Conservation (phyloP, 2,329 filamentous ascomycete species). For the Pseudogymnoascus sp. region DNA sequence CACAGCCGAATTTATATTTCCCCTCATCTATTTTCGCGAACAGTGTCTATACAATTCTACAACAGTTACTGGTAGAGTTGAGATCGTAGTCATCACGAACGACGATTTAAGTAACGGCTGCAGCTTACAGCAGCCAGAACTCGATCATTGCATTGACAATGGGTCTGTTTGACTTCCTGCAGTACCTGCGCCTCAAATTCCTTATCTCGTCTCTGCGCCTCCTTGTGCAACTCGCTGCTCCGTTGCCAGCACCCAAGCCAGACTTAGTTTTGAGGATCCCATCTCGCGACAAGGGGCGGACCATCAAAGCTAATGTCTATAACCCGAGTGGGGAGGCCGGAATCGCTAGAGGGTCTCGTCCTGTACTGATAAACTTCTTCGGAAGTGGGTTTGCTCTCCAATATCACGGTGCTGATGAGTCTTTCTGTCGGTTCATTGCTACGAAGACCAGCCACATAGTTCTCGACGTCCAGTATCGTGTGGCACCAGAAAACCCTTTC, state of each 20-base stretch:
- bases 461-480: too few species aligned
- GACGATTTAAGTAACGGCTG: not conserved
- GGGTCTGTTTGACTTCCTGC: constrained; percentile 12
- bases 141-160: not conserved
- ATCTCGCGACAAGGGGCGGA: constrained; percentile 13
- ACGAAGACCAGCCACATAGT: too few species aligned
- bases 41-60: not conserved
- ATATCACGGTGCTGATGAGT: constrained; percentile 34
- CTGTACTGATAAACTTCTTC: constrained; percentile 31
- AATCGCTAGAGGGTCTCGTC: constrained; percentile 13
- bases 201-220: constrained; percentile 14
- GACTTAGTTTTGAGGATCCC: constrained; percentile 14
- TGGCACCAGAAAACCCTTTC: too few species aligned
- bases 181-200: constrained; percentile 16
- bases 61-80: not conserved
- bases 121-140: not conserved
- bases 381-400: constrained; percentile 30
- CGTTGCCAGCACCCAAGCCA: constrained; percentile 2
- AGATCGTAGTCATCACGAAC: not conserved
- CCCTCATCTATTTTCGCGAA: not conserved
- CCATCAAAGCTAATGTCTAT: constrained; percentile 10
- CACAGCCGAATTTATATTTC: not conserved
- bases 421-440: constrained; percentile 25
- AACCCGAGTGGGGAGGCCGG: not conserved
- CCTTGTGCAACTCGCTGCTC: constrained; percentile 10